Evolutionary conservation across 805 yeast species (phyloP), one percentile per base, ranked within the genome.

Genomic region (Brettanomyces naardenensis): DNA sequence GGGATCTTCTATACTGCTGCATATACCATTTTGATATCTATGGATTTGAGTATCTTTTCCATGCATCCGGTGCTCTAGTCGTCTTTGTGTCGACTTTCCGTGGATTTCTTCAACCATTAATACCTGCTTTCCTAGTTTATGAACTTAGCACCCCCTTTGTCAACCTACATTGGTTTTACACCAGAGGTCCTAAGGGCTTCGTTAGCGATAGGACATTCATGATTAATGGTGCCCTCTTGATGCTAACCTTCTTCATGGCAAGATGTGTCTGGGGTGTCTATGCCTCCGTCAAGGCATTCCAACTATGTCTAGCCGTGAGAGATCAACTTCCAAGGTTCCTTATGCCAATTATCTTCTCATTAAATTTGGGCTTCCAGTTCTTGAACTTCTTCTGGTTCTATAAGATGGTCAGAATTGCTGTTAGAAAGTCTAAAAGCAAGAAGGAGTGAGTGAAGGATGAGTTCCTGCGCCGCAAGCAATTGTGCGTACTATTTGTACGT

Each of bases 131-230:
- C 56, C 68, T 92, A 49, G 56, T 84, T 35, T 92, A 83, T 59
- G 98, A 92, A 62, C 70, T 84, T 29, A 81, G 95, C 33, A 85
- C 97, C 2, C 97, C 97, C 6, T 92, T 92, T 61, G 95, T 92
- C 44, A 94, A 92, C 60, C 58, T 85, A 54, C 86, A 92, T 59
- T 92, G 97, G 96, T 89, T 81, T 59, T 78, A 87, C 25, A 71
- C 82, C 23, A 80, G 84, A 49, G 65, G 88, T 14, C 92, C 95
- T 1, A 68, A 68, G 1, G 84, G 82, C 3, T 59, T 75, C 3
- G 67, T 86, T 36, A 78, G 83, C 30, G 66, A 66, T 19, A 66
- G 53, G 44, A 39, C 75, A 9, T 72, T 77, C 36, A 53, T 73
- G 13, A 49, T 80, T 47, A 92, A 92, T 56, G 97, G 97, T 0